A percentile compares a stretch with the other conserved stretches of the same genome.
Conservation (phyloP, 345 rosid species). For the Hevea brasiliensis region DNA sequence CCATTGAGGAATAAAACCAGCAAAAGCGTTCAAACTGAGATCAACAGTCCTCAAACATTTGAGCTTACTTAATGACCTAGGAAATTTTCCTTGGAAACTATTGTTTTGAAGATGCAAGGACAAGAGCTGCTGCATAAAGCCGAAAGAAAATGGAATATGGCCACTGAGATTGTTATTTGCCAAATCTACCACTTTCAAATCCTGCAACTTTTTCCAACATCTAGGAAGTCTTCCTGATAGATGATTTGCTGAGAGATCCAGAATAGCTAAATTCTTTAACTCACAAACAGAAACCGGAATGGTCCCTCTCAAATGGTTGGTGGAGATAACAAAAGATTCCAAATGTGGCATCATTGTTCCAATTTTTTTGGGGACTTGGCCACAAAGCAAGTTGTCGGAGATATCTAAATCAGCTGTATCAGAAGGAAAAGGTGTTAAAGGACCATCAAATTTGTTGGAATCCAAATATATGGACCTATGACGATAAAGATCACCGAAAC, state of each 20-base stretch:
- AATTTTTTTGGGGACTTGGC: neutral
- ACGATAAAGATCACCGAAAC: neutral
- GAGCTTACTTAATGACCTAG: conserved; percentile 9
- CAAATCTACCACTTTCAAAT: conserved; percentile 7
- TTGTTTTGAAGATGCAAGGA: conserved; percentile 9
- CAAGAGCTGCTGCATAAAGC: neutral
- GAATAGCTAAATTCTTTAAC: neutral
- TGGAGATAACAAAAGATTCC: neutral
- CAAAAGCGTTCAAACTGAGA: conserved; percentile 13
- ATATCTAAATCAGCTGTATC: neutral
- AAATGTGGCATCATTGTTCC: conserved; percentile 8
- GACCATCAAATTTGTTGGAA: conserved; percentile 12
- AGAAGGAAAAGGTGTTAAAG: conserved; percentile 8
- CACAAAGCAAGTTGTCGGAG: neutral
- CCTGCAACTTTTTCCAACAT: conserved; percentile 1
- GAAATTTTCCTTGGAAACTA: conserved; percentile 6
- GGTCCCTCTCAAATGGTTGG: neutral
- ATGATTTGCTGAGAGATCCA: conserved; percentile 16
- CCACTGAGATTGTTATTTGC: conserved; percentile 15
- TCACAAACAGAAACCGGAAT: conserved; percentile 6
- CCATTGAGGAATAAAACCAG: conserved; percentile 11
- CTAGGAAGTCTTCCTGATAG: conserved; percentile 15
- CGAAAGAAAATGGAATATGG: conserved; percentile 10
- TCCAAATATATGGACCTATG: neutral
- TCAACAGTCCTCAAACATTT: neutral